These are phyloP conservation scores for Pythium diclinum DNA, from an alignment of 352 stramenopile genomes.

Conservation along the genomic window DNA sequence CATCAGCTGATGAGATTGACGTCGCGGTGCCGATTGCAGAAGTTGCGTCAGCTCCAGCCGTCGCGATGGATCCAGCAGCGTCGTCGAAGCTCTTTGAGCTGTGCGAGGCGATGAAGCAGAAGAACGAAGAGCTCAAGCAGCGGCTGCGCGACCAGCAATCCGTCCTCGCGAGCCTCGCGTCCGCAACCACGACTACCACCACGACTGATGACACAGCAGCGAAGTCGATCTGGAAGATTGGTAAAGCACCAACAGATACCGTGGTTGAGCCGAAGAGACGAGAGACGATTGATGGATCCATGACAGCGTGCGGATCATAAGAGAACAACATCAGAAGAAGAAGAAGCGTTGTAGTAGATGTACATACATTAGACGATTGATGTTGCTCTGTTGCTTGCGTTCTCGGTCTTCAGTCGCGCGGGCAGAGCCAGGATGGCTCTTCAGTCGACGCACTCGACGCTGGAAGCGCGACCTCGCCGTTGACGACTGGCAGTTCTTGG, in stretches of 20 bases:
- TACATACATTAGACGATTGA: too few relatives aligned
- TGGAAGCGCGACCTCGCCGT: too few relatives aligned
- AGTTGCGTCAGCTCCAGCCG: background rate
- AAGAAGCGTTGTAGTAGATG: too few relatives aligned
- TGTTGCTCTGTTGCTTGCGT: too few relatives aligned
- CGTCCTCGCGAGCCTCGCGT: conserved; percentile 34
- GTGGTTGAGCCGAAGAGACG: background rate
- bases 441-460: too few relatives aligned
- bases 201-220: background rate
- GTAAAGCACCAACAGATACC: background rate
- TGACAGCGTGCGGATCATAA: too few relatives aligned
- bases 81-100: conserved; percentile 52
- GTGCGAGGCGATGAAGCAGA: conserved; percentile 50
- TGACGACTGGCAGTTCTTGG: too few relatives aligned
- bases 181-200: background rate
- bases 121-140: conserved; percentile 58
- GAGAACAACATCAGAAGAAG: too few relatives aligned
- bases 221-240: background rate
- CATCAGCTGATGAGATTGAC: background rate
- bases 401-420: too few relatives aligned
- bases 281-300: too few relatives aligned
- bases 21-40: background rate
- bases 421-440: too few relatives aligned
- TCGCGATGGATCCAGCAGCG: conserved; percentile 25
- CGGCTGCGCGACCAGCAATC: conserved; percentile 45